These are phyloP conservation scores for Backusella tuberculispora DNA, from an alignment of 192 early-diverging fungal species.

Conservation along the genomic window DNA sequence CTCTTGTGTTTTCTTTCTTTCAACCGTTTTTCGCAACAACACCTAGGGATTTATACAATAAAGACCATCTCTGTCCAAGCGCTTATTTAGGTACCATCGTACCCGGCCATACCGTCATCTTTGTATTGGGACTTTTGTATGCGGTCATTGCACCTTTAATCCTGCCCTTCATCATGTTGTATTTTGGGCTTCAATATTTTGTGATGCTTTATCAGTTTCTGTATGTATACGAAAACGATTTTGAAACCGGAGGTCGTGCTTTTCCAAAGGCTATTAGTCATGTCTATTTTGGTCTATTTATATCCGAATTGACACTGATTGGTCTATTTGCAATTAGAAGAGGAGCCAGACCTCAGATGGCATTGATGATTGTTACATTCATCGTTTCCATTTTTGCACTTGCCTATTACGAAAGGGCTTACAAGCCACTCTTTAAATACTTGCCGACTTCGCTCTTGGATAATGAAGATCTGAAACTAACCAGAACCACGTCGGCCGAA, in stretches of 20 bases:
- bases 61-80: constrained; percentile 49
- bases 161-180: constrained; percentile 71
- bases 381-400: constrained; percentile 35
- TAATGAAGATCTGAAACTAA: background rate
- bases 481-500: background rate
- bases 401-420: constrained; percentile 39
- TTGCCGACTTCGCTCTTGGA: constrained; percentile 44
- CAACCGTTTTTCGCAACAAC: constrained; percentile 62
- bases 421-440: constrained; percentile 48
- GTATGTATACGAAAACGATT: constrained; percentile 66
- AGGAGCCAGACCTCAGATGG: constrained; percentile 45
- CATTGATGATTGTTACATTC: constrained; percentile 46
- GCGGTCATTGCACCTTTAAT: constrained; percentile 79
- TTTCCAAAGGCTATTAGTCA: constrained; percentile 66
- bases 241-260: constrained; percentile 64
- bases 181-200: constrained; percentile 73
- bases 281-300: constrained; percentile 69
- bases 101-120: constrained; percentile 70
- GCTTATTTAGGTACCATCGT: constrained; percentile 64
- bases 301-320: constrained; percentile 74
- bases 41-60: constrained; percentile 63
- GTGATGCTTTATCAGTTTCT: constrained; percentile 85
- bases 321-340: constrained; percentile 68
- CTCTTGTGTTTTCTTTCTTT: constrained; percentile 64
- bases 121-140: constrained; percentile 73